Evolutionary conservation across 1,139 yeast genomes (phyloP).

Genomic region (Nadsonia starkeyi-henricii): DNA sequence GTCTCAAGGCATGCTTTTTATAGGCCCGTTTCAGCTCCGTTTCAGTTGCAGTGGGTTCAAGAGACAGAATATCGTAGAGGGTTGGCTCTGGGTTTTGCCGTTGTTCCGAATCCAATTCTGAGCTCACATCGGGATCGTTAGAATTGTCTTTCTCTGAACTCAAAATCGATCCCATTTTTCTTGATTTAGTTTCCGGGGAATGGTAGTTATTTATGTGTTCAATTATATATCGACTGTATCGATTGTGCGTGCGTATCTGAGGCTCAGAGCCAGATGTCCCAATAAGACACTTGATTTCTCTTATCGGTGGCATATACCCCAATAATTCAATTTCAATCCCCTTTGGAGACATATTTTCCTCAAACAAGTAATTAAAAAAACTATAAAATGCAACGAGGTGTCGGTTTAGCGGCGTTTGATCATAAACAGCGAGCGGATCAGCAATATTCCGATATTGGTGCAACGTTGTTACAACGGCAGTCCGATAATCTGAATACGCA

Average conservation of each 20-base stretch:
- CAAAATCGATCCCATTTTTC: background rate
- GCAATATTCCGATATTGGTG: slow-evolving; percentile 23
- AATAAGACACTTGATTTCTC: no score
- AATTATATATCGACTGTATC: no score
- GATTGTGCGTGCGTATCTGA: no score
- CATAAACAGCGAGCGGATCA: slow-evolving; percentile 19
- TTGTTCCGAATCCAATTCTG: no score
- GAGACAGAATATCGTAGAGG: slow-evolving; percentile 55
- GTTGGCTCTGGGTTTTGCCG: background rate
- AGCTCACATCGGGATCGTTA: background rate
- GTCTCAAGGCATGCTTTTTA: slow-evolving; percentile 69
- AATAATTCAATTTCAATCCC: no score
- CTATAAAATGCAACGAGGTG: slow-evolving; percentile 6
- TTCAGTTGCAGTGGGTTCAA: slow-evolving; percentile 50
- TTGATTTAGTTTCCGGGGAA: no score
- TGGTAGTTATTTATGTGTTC: no score
- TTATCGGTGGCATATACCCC: no score
- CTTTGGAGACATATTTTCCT: no score
- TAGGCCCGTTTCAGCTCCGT: slow-evolving; percentile 77
- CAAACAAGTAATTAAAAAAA: no score
- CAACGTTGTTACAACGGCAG: slow-evolving; percentile 20
- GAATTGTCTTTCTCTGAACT: background rate
- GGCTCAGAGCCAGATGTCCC: no score
- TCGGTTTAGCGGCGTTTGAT: slow-evolving; percentile 30
- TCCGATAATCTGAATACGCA: slow-evolving; percentile 25